Evolutionary conservation across 345 rosid species (phyloP), one percentile per base, ranked within the genome.

Genomic region (Cardamine resedifolia): DNA sequence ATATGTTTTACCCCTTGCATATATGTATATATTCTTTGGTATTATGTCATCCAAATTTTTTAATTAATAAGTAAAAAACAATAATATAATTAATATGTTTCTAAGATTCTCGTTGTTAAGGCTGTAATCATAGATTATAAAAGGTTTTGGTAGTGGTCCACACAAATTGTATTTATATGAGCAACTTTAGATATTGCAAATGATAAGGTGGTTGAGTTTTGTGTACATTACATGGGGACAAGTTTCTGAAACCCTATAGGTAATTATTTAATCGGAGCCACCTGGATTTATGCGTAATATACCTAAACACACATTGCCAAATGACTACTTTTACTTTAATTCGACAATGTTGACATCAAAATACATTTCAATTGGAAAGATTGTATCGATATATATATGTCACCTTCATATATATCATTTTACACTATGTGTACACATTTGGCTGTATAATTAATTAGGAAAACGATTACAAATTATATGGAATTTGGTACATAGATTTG

Each of bases 121-220:
- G 58, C 66, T 70, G 30, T 58, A 60, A 24, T 71, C 44, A 62
- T 28, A 28, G 7, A 60, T 34, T 59, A 62, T 5, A 38, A 58
- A 71, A 20, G 12, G 8, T 52, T 27, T 27, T 59, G 49, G 62
- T 43, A 51, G 44, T 72, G 62, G 76, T 62, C 62, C 69, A 72
- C 45, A 61, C 48, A 50, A 63, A 72, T 63, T 61, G 44, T 71
- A 27, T 30, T 9, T 38, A 5, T 28, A 41, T 72, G 36, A 52
- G 30, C 36, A 62, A 63, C 33, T 52, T 63, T 63, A 43, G 34
- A 63, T 36, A 62, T 72, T 51, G 55, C 70, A 72, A 72, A 63
- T 63, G 64, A 63, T 72, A 63, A 53, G 76, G 64, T 72, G 26
- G 76, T 72, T 72, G 70, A 56, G 71, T 73, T 64, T 64, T 64